These are phyloP conservation scores for Trichophyton verrucosum DNA, from an alignment of 2,329 filamentous ascomycete species.

Conservation along the genomic window DNA sequence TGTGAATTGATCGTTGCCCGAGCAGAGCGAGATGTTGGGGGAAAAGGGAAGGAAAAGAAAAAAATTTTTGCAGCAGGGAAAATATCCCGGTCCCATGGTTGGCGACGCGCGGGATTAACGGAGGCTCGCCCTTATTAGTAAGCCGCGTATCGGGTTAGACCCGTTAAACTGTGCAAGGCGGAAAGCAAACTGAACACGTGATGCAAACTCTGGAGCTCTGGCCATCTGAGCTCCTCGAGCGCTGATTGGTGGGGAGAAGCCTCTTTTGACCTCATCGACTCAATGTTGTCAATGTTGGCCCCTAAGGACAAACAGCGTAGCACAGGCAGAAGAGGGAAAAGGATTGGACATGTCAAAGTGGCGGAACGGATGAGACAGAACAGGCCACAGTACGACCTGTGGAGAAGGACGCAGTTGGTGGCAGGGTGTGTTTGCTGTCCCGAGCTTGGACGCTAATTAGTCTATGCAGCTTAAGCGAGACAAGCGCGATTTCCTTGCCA, in stretches of 20 bases:
- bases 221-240: background rate
- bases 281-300: background rate
- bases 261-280: slow-evolving; percentile 2
- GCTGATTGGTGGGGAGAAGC: background rate
- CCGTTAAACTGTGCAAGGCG: background rate
- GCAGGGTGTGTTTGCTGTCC: background rate
- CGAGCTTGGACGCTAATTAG: background rate
- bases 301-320: background rate
- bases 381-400: background rate
- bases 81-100: slow-evolving; percentile 3
- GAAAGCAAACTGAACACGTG: background rate
- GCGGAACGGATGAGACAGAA: background rate
- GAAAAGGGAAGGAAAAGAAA: background rate
- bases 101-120: background rate
- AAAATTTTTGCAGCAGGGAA: background rate
- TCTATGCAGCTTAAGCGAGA: background rate
- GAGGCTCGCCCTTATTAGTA: background rate
- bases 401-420: background rate
- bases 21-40: background rate
- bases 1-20: background rate
- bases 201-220: background rate
- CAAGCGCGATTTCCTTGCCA: background rate
- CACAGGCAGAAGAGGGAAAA: background rate
- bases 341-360: background rate
- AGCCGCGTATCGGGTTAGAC: background rate